These are phyloP conservation scores for Aureoboletus auriporus DNA, from an alignment of 768 basidiomycete species.

Conservation along the genomic window DNA sequence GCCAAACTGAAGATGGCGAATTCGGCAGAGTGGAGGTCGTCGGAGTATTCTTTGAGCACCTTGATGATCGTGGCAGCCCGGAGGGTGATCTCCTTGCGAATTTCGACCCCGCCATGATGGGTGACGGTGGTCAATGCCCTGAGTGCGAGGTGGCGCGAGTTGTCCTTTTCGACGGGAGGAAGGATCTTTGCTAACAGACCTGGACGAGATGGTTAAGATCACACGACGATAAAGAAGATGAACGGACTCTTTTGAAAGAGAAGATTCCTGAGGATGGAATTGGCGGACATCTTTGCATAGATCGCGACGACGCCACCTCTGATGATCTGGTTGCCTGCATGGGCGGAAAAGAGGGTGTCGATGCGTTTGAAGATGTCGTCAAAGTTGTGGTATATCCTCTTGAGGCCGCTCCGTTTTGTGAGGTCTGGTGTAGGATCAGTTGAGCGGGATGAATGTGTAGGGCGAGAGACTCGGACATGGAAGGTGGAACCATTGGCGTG, in stretches of 20 bases:
- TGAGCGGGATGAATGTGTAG: too few relatives aligned
- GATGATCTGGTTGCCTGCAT: slow-evolving; percentile 43
- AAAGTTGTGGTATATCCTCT: slow-evolving; percentile 59
- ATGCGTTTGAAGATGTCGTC: slow-evolving; percentile 46
- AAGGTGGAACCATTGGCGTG: too few relatives aligned
- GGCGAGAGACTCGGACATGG: slow-evolving; percentile 13
- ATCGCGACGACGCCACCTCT: slow-evolving; percentile 57
- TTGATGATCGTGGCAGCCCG: slow-evolving; percentile 38
- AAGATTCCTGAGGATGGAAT: slow-evolving; percentile 54
- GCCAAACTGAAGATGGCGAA: slow-evolving; percentile 46
- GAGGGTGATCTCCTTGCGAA: slow-evolving; percentile 46
- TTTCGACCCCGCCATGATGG: slow-evolving; percentile 49
- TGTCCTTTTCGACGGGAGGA: slow-evolving; percentile 43
- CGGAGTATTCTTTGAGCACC: slow-evolving; percentile 44
- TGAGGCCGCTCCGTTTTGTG: slow-evolving; percentile 54
- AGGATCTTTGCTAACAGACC: slow-evolving; percentile 51
- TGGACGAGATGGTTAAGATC: slow-evolving; percentile 14
- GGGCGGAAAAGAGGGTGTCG: slow-evolving; percentile 43
- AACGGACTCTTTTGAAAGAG: slow-evolving; percentile 48
- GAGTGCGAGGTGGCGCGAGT: slow-evolving; percentile 47
- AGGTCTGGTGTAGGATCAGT: slow-evolving; percentile 41
- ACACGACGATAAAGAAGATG: background rate
- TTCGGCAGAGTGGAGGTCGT: slow-evolving; percentile 46
- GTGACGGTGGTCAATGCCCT: slow-evolving; percentile 53
- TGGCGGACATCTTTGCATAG: slow-evolving; percentile 60